A percentile compares a stretch with the other conserved stretches of the same genome.
Conservation (phyloP, 2,329 filamentous ascomycete species). For the Talaromyces sp. region DNA sequence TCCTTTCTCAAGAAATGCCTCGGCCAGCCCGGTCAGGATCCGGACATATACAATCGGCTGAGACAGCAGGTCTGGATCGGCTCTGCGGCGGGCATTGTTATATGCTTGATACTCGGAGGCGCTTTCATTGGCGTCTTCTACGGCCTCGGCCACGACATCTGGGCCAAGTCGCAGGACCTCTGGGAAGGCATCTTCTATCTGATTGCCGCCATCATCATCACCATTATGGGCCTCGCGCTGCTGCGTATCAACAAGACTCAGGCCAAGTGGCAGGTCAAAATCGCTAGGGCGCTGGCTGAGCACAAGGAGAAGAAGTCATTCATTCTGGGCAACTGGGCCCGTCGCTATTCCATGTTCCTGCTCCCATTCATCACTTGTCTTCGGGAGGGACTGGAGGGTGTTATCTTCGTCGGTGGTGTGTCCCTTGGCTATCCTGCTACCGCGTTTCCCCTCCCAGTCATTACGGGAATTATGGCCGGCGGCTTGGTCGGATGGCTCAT, state of each 20-base stretch:
- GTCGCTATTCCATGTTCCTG: conserved; percentile 79
- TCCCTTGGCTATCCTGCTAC: conserved; percentile 68
- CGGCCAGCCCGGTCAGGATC: conserved; percentile 54
- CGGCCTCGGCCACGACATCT: conserved; percentile 60
- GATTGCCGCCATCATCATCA: conserved; percentile 72
- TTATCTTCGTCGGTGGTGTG: conserved; percentile 81
- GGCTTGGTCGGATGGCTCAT: conserved; percentile 63
- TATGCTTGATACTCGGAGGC: conserved; percentile 60
- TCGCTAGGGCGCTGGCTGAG: conserved; percentile 62
- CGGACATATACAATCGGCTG: conserved; percentile 59
- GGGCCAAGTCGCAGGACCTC: conserved; percentile 63
- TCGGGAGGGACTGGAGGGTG: conserved; percentile 77
- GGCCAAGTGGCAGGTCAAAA: conserved; percentile 81
- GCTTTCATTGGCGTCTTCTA: conserved; percentile 71
- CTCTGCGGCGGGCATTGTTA: conserved; percentile 54
- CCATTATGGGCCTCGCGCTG: conserved; percentile 71
- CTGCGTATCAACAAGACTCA: conserved; percentile 77
- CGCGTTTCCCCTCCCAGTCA: conserved; percentile 70
- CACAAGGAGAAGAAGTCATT: conserved; percentile 27
- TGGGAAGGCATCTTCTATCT: conserved; percentile 78
- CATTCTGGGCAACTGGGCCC: conserved; percentile 56
- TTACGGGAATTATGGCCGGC: conserved; percentile 66
- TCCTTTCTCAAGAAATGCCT: conserved; percentile 80
- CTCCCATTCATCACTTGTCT: conserved; percentile 85
- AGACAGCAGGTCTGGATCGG: conserved; percentile 68